phyloP scores from a whole-genome alignment of 345 rosid genomes.

The sweet orange (Citrus sinensis) region DNA sequence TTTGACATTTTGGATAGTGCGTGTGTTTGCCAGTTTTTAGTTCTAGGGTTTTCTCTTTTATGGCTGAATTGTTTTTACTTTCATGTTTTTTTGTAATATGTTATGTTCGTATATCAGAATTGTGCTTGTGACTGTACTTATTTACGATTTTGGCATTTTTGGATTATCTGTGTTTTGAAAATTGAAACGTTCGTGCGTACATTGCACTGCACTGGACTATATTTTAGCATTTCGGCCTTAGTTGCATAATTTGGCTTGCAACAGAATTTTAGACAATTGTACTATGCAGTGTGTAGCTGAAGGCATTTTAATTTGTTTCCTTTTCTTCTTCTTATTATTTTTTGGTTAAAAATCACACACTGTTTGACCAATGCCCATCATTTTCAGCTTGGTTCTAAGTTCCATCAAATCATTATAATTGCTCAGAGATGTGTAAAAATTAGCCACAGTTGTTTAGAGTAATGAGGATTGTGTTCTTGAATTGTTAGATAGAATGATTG shows the following conservation, averaged over 20 bases:
- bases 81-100: neutral
- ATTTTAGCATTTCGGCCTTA: no score
- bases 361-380: neutral
- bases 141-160: neutral
- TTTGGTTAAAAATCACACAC: neutral
- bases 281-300: no score
- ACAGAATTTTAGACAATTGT: neutral
- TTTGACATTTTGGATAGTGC: neutral
- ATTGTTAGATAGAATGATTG: neutral
- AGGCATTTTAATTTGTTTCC: no score
- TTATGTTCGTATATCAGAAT: neutral
- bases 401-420: neutral
- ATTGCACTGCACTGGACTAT: no score
- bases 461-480: neutral
- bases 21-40: neutral
- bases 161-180: neutral
- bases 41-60: slow-evolving; percentile 6
- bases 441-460: neutral
- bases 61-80: neutral
- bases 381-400: neutral
- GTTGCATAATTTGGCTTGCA: neutral
- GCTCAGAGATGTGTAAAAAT: neutral
- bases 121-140: neutral
- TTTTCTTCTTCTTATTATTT: neutral
- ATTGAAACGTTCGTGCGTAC: neutral